Conservation (phyloP, 441 rosid species). For the Gossypium gossypioides region DNA sequence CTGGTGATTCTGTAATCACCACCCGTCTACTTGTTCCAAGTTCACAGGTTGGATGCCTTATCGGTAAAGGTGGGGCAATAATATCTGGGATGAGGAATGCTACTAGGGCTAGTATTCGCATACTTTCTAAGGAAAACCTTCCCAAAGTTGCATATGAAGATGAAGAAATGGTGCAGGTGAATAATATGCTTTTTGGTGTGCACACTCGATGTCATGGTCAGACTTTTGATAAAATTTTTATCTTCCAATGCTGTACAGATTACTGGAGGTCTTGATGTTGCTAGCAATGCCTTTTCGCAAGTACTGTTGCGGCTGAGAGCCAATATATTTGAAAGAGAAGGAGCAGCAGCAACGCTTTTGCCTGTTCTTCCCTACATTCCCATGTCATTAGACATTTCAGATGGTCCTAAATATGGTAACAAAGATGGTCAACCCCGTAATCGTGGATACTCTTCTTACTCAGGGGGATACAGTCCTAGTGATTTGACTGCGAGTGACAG, state of each 20-base stretch:
- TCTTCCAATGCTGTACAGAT: constrained; percentile 32
- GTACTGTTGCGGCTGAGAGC: constrained; percentile 50
- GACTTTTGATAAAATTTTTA: background rate
- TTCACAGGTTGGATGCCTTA: constrained; percentile 59
- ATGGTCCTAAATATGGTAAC: constrained; percentile 36
- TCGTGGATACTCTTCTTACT: constrained; percentile 16
- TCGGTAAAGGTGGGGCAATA: constrained; percentile 60
- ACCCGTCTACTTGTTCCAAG: constrained; percentile 58
- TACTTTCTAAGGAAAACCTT: constrained; percentile 76
- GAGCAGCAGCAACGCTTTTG: constrained; percentile 37
- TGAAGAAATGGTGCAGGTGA: constrained; percentile 97
- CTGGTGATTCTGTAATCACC: constrained; percentile 39
- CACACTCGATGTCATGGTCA: background rate
- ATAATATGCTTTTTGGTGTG: background rate
- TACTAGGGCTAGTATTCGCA: constrained; percentile 83
- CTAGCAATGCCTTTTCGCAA: constrained; percentile 53
- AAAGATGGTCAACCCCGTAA: constrained; percentile 38
- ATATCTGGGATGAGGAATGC: constrained; percentile 74
- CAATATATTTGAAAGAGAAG: constrained; percentile 49
- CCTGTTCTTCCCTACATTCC: constrained; percentile 52
- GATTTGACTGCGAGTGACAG: constrained; percentile 3
- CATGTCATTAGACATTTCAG: constrained; percentile 34
- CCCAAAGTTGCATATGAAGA: constrained; percentile 89
- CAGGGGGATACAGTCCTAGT: constrained; percentile 27
- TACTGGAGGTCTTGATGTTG: constrained; percentile 51